Evolutionary conservation across 352 stramenopile species (phyloP).

Genomic region (Phytopythium montanum): DNA sequence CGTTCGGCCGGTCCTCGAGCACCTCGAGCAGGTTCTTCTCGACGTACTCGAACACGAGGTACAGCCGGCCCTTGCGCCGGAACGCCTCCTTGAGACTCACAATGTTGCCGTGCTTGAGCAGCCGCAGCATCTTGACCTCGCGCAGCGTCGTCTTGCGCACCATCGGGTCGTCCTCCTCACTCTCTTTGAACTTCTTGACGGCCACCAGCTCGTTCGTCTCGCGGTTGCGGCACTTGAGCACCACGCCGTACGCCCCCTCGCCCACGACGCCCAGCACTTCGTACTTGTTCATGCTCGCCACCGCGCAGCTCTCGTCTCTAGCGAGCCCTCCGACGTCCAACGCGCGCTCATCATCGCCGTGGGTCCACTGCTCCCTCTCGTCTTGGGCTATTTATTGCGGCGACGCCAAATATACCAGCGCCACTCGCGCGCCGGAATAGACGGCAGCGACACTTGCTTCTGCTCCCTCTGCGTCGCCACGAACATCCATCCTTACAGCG

Average conservation of each 20-base stretch:
- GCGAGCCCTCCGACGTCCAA: neutral
- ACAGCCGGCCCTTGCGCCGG: conserved; percentile 94
- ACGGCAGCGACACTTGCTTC: neutral
- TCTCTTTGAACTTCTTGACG: conserved; percentile 99
- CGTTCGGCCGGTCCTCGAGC: conserved; percentile 88
- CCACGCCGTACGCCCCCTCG: conserved; percentile 92
- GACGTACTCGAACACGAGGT: conserved; percentile 99
- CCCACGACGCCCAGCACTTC: conserved; percentile 93
- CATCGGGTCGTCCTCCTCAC: conserved; percentile 87
- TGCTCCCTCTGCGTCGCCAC: neutral
- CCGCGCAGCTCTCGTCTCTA: neutral
- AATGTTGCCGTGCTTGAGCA: conserved; percentile 98
- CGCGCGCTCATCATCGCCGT: neutral
- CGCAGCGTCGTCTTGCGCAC: conserved; percentile 93
- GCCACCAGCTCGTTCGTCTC: conserved; percentile 97
- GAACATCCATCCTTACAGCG: neutral
- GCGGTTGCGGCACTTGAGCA: conserved; percentile 92
- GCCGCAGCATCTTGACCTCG: conserved; percentile 98
- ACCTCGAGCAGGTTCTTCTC: conserved; percentile 96
- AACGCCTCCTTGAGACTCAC: conserved; percentile 98
- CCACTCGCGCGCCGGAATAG: neutral
- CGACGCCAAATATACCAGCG: neutral
- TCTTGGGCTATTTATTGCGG: neutral
- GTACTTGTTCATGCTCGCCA: conserved; percentile 91
- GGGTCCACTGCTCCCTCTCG: neutral